A percentile compares a stretch with the other conserved stretches of the same genome.
Evolutionary conservation across 108 stramenopile genomes (phyloP).

Genomic region (Schizochytrium sp.): DNA sequence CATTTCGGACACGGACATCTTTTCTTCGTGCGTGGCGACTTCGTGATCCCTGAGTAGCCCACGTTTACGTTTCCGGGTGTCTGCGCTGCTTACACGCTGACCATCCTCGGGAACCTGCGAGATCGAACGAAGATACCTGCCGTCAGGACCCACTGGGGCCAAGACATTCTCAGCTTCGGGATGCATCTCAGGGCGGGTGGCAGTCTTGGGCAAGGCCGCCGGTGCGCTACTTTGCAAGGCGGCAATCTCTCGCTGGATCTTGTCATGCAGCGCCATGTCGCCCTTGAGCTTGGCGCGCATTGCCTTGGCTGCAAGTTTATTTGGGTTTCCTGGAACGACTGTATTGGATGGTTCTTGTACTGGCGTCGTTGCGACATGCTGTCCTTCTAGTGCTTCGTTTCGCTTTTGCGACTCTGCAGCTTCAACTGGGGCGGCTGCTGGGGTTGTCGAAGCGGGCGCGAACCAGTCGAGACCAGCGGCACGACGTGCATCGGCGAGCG

Average conservation of each 20-base stretch:
- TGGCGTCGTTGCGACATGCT: no score
- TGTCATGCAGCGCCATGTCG: background rate
- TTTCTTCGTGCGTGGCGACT: background rate
- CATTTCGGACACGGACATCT: background rate
- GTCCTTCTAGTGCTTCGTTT: no score
- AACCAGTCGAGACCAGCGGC: background rate
- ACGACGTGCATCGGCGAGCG: background rate
- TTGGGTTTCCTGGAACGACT: background rate
- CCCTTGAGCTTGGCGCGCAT: constrained; percentile 2
- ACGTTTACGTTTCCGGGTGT: background rate
- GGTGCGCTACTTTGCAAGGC: background rate
- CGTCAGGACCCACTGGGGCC: background rate
- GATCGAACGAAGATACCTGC: background rate
- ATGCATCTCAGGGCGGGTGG: background rate
- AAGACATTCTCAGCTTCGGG: background rate
- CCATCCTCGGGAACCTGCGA: background rate
- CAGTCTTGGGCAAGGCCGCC: background rate
- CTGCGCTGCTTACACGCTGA: background rate
- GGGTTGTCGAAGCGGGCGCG: background rate
- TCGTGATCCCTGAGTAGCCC: background rate
- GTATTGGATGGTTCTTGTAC: no score
- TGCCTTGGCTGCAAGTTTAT: background rate
- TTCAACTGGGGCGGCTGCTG: background rate
- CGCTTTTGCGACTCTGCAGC: no score
- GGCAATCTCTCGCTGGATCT: background rate